Percentiles rank a stretch among this genome's conserved stretches.
These are phyloP conservation scores for Monascus purpureus DNA, from an alignment of 495 filamentous ascomycete species.

Conservation along the genomic window DNA sequence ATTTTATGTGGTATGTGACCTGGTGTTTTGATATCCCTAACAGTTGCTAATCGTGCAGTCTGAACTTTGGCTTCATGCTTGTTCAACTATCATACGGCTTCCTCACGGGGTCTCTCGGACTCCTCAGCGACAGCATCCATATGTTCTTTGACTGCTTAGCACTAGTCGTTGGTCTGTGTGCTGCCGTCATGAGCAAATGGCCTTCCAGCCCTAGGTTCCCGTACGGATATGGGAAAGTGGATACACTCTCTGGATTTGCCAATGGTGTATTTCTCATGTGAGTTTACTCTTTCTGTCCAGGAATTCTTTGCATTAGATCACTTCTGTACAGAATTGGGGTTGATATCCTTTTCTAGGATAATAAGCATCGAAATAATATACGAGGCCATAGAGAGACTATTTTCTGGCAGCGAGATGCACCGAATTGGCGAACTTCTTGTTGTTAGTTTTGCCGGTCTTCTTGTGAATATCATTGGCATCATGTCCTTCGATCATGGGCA, in stretches of 20 bases:
- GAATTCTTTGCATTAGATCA: no score
- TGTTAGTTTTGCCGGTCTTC: slow-evolving; percentile 70
- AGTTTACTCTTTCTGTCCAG: slow-evolving; percentile 13
- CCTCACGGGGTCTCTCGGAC: slow-evolving; percentile 76
- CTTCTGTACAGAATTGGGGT: no score
- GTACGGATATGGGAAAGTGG: slow-evolving; percentile 93
- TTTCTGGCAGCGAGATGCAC: slow-evolving; percentile 67
- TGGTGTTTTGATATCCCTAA: slow-evolving; percentile 5
- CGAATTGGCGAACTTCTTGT: slow-evolving; percentile 74
- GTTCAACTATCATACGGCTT: slow-evolving; percentile 91
- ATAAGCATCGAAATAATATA: slow-evolving; percentile 96
- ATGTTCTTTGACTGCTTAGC: slow-evolving; percentile 99
- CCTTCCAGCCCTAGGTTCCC: slow-evolving; percentile 76
- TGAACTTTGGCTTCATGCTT: slow-evolving; percentile 93
- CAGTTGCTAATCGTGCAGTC: slow-evolving; percentile 28
- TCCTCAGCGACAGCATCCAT: slow-evolving; percentile 94
- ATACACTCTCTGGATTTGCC: slow-evolving; percentile 89
- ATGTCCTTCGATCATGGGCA: slow-evolving; percentile 68
- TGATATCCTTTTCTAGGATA: slow-evolving; percentile 48
- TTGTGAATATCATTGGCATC: slow-evolving; percentile 87
- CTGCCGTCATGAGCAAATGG: slow-evolving; percentile 97
- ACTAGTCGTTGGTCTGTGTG: slow-evolving; percentile 78
- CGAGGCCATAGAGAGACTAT: slow-evolving; percentile 78
- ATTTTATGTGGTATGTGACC: slow-evolving; percentile 71
- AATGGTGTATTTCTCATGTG: slow-evolving; percentile 95